These are phyloP conservation scores for Malus hybrid DNA, from an alignment of 331 rosid genomes.

Conservation along the genomic window DNA sequence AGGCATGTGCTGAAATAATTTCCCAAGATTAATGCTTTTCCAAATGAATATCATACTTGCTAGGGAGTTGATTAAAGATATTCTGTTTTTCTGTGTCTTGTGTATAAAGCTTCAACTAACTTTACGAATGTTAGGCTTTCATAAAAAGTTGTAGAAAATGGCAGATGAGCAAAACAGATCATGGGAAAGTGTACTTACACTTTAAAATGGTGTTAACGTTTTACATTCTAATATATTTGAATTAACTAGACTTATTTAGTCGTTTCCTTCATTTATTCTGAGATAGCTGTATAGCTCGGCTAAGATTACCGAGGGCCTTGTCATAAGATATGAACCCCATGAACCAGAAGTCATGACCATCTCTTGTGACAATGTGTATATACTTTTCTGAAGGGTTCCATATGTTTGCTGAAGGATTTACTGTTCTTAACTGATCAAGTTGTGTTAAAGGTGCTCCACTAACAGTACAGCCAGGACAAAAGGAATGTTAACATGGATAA, in stretches of 20 bases:
- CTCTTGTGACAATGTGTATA: conserved; percentile 42
- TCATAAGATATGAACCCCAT: conserved; percentile 71
- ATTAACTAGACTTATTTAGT: neutral
- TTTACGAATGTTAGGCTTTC: neutral
- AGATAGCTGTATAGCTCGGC: conserved; percentile 15
- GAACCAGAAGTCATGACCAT: conserved; percentile 63
- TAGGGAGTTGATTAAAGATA: neutral
- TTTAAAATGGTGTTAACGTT: neutral
- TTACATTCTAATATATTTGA: neutral
- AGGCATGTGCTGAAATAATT: too few relatives aligned
- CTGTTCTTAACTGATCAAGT: conserved; percentile 44
- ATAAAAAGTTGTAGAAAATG: neutral
- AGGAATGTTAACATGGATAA: too few relatives aligned
- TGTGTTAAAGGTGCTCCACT: too few relatives aligned
- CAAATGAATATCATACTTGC: neutral
- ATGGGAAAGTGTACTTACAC: neutral
- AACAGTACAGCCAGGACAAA: too few relatives aligned
- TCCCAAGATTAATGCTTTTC: neutral
- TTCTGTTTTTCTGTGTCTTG: neutral
- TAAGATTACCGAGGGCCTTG: conserved; percentile 53
- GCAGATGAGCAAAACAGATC: neutral
- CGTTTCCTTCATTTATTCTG: neutral
- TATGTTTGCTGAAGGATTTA: conserved; percentile 40
- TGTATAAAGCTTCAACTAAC: neutral
- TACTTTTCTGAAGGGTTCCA: conserved; percentile 48